These are phyloP conservation scores for Mercurialis annua DNA, from an alignment of 345 rosid genomes.

Conservation along the genomic window DNA sequence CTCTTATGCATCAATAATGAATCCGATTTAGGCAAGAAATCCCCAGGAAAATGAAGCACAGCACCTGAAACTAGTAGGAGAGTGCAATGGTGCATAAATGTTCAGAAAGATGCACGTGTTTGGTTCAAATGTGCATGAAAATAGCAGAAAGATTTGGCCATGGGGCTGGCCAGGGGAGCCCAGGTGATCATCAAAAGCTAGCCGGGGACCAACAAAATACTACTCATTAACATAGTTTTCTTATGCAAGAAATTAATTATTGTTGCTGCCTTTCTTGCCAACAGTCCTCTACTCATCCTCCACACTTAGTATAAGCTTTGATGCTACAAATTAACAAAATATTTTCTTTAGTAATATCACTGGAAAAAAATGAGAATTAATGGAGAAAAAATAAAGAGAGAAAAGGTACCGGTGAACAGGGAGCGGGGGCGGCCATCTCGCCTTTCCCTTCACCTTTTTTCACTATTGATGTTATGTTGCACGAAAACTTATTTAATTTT, in stretches of 20 bases:
- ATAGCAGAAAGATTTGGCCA: not conserved
- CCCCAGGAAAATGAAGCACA: too few relatives aligned
- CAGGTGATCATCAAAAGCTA: conserved; percentile 11
- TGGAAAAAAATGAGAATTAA: not conserved
- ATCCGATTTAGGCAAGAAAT: too few relatives aligned
- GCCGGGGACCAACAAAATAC: conserved; percentile 27
- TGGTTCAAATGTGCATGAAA: not conserved
- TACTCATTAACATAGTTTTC: too few relatives aligned
- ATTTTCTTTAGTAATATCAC: not conserved
- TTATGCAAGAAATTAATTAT: not conserved
- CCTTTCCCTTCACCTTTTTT: too few relatives aligned
- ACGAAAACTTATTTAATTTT: too few relatives aligned
- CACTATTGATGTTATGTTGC: too few relatives aligned
- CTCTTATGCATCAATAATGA: too few relatives aligned
- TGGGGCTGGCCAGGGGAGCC: conserved; percentile 17
- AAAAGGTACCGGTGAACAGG: too few relatives aligned
- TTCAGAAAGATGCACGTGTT: conserved; percentile 32
- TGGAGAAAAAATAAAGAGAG: not conserved
- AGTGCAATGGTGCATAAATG: conserved; percentile 12
- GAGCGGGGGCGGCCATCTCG: too few relatives aligned
- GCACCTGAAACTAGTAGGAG: conserved; percentile 37
- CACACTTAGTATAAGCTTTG: not conserved
- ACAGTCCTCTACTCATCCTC: conserved; percentile 26
- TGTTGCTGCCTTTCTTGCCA: conserved; percentile 22
- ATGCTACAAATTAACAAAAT: conserved; percentile 24